These are phyloP conservation scores for Turnera subulata DNA, from an alignment of 345 rosid species.

Conservation along the genomic window DNA sequence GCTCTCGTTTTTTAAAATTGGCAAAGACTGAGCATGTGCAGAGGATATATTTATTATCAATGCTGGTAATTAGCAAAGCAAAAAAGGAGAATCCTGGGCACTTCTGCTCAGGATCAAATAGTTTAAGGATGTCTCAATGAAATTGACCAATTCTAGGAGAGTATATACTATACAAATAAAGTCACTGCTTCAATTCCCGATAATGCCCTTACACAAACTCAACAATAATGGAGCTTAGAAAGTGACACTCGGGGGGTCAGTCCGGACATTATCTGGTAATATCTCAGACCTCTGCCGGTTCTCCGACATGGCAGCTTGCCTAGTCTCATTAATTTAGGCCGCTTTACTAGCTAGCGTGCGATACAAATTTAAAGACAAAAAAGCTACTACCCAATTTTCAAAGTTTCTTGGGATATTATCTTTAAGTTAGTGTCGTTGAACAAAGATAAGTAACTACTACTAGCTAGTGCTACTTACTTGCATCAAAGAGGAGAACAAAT, in stretches of 20 bases:
- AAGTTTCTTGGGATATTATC: not conserved
- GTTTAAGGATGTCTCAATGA: slow-evolving; percentile 19
- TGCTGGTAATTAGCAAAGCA: not conserved
- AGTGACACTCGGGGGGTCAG: slow-evolving; percentile 34
- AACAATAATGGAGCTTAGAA: slow-evolving; percentile 14
- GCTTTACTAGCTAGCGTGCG: slow-evolving; percentile 31
- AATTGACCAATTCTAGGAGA: slow-evolving; percentile 30
- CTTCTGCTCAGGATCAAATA: slow-evolving; percentile 16
- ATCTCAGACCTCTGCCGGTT: slow-evolving; percentile 38
- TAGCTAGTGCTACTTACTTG: slow-evolving; percentile 46
- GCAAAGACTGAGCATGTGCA: slow-evolving; percentile 15
- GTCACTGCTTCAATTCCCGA: slow-evolving; percentile 38
- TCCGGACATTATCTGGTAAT: slow-evolving; percentile 41
- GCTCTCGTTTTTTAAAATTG: not conserved
- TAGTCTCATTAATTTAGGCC: slow-evolving; percentile 9
- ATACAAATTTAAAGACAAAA: slow-evolving; percentile 8
- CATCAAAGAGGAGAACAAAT: slow-evolving; percentile 82
- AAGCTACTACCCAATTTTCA: slow-evolving; percentile 11
- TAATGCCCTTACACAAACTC: slow-evolving; percentile 34
- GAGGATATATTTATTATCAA: not conserved
- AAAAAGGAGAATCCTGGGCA: slow-evolving; percentile 22
- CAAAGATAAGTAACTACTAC: not conserved
- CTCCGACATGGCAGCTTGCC: slow-evolving; percentile 26
- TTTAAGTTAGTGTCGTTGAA: not conserved
- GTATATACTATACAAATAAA: not conserved